phyloP scores from a whole-genome alignment of 257 asterid species.

The Lithospermum erythrorhizon region DNA sequence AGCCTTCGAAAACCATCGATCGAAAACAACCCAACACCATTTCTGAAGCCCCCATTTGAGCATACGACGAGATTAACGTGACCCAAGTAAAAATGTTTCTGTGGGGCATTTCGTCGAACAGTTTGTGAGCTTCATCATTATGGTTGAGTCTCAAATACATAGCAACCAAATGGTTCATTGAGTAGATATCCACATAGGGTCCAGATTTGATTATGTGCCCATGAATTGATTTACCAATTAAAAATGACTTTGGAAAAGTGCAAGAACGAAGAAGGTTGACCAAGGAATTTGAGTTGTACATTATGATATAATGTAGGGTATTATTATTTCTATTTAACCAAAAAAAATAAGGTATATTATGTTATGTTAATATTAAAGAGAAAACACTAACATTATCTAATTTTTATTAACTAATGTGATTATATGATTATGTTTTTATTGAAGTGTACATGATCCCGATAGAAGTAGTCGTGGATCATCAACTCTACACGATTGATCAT shows the following conservation, averaged over 20 bases:
- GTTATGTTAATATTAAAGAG: too few species aligned
- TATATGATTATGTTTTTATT: too few species aligned
- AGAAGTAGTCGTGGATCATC: too few species aligned
- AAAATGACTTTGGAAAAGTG: conserved; percentile 28
- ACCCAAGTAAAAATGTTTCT: conserved; percentile 58
- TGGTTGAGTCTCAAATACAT: conserved; percentile 34
- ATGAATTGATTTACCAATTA: conserved; percentile 46
- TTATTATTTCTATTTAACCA: too few species aligned
- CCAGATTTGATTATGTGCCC: conserved; percentile 41
- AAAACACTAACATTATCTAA: too few species aligned
- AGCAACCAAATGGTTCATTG: conserved; percentile 43
- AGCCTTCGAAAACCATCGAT: conserved; percentile 46
- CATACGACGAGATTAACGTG: conserved; percentile 49
- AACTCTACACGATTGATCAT: too few species aligned
- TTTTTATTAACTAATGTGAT: too few species aligned
- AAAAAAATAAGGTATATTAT: too few species aligned
- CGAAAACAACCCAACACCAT: conserved; percentile 37
- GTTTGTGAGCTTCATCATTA: conserved; percentile 29
- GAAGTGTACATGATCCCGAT: too few species aligned
- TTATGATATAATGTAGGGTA: too few species aligned
- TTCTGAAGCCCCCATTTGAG: conserved; percentile 35
- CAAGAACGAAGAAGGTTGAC: conserved; percentile 45
- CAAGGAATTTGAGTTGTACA: too few species aligned
- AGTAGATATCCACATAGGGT: conserved; percentile 28
- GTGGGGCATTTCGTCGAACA: conserved; percentile 52